Percentiles rank a stretch among this genome's conserved stretches.
These are phyloP conservation scores for Fusarium sp. DNA, from an alignment of 2,329 filamentous ascomycete genomes.

Conservation along the genomic window DNA sequence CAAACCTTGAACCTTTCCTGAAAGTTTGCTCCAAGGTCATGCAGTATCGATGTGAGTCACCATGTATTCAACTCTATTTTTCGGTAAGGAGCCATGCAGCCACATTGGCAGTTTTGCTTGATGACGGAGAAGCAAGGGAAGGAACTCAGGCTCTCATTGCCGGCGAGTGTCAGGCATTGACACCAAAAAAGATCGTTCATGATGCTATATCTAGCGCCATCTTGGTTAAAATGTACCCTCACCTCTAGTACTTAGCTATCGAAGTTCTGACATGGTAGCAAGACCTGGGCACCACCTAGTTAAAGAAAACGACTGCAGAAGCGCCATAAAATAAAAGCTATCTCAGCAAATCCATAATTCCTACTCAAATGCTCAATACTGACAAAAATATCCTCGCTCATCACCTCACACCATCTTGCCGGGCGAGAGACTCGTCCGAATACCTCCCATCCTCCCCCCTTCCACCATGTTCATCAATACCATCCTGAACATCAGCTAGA, in stretches of 20 bases:
- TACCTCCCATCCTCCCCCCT: conserved; percentile 5
- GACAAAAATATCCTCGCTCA: no score
- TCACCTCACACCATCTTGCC: conserved; percentile 4
- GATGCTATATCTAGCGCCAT: no score
- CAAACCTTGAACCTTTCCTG: neutral
- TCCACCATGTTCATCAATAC: neutral
- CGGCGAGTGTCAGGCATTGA: neutral
- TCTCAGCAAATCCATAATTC: no score
- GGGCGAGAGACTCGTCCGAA: conserved; percentile 1
- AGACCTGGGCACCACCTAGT: no score
- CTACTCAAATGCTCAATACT: no score
- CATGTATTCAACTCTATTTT: neutral
- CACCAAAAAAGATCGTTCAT: neutral
- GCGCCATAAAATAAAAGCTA: no score
- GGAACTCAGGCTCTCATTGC: neutral
- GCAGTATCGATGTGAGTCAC: neutral
- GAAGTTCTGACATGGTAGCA: no score
- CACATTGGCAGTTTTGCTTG: neutral
- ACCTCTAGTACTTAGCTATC: no score
- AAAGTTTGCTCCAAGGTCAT: neutral
- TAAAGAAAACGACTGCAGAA: no score
- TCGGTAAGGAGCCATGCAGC: neutral
- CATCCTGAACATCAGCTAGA: conserved; percentile 12
- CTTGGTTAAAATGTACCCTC: no score
- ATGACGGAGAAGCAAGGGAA: neutral